phyloP scores from a whole-genome alignment of 306 rosid genomes.

The Cajanus cajan region DNA sequence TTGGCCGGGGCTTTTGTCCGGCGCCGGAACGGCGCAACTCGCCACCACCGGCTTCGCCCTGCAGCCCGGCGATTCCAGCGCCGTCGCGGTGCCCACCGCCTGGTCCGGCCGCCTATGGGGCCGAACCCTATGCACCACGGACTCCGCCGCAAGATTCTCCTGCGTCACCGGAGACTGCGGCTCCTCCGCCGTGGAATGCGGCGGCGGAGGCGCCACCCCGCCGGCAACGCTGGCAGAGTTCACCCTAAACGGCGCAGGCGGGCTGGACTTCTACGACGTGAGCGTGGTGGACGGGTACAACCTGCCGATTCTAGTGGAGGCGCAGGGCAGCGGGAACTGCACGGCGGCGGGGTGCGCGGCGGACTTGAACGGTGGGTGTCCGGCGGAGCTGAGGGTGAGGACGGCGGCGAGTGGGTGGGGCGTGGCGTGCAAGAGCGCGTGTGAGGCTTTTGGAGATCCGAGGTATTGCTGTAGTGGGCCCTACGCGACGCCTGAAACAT shows the following conservation, averaged over 20 bases:
- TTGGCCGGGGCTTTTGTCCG: conserved; percentile 72
- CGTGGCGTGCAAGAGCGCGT: conserved; percentile 81
- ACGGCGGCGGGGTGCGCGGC: conserved; percentile 51
- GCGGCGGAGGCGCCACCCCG: conserved; percentile 46
- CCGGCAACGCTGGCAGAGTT: conserved; percentile 69
- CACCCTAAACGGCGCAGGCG: conserved; percentile 58
- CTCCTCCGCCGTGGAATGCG: conserved; percentile 52
- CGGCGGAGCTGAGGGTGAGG: conserved; percentile 50
- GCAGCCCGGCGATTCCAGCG: conserved; percentile 42
- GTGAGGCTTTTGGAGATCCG: conserved; percentile 71
- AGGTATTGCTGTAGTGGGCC: conserved; percentile 74
- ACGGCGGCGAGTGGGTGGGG: conserved; percentile 6
- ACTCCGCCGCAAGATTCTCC: conserved; percentile 45
- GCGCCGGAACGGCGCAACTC: conserved; percentile 54
- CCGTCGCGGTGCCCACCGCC: conserved; percentile 38
- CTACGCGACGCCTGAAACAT: conserved; percentile 53
- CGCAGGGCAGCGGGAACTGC: conserved; percentile 57
- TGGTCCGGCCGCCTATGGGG: conserved; percentile 95
- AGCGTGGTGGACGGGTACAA: conserved; percentile 81
- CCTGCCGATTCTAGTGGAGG: conserved; percentile 53
- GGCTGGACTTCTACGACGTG: conserved; percentile 75
- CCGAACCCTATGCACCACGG: conserved; percentile 51
- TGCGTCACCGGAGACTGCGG: conserved; percentile 74
- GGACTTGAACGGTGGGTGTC: conserved; percentile 64
- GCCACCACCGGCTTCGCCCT: conserved; percentile 58